phyloP scores from a whole-genome alignment of 2,329 filamentous ascomycete genomes.

The Calonectria ilicicola region DNA sequence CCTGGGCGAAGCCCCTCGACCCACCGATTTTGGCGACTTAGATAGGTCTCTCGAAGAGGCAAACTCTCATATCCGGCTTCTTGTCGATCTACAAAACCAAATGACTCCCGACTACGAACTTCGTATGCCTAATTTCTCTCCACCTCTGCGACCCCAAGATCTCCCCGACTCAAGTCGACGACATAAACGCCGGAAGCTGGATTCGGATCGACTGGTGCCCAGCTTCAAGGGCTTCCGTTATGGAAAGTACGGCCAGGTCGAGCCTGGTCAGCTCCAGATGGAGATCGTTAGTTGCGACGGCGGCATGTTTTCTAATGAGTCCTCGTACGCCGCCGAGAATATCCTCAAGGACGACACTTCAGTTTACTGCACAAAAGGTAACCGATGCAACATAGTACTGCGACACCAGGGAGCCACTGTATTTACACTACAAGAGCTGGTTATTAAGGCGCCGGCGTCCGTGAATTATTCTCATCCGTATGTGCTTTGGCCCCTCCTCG shows the following conservation, averaged over 20 bases:
- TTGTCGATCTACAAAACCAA: slow-evolving; percentile 55
- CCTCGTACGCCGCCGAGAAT: slow-evolving; percentile 79
- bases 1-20: slow-evolving; percentile 35
- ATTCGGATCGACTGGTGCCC: slow-evolving; percentile 67
- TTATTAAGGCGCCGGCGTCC: slow-evolving; percentile 85
- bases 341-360: slow-evolving; percentile 84
- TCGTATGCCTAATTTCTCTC: slow-evolving; percentile 49
- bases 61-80: slow-evolving; percentile 57
- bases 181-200: slow-evolving; percentile 77
- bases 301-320: slow-evolving; percentile 74
- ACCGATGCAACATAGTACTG: slow-evolving; percentile 87
- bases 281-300: slow-evolving; percentile 92
- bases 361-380: slow-evolving; percentile 92
- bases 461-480: slow-evolving; percentile 87
- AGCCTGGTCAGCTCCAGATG: slow-evolving; percentile 84
- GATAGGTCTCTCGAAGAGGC: slow-evolving; percentile 55
- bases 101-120: slow-evolving; percentile 43
- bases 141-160: slow-evolving; percentile 52
- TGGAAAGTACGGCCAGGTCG: slow-evolving; percentile 88
- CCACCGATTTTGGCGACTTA: slow-evolving; percentile 51
- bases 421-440: slow-evolving; percentile 86
- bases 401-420: slow-evolving; percentile 83
- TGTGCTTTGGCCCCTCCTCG: slow-evolving; percentile 51
- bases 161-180: slow-evolving; percentile 63
- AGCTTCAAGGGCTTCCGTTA: slow-evolving; percentile 76